Evolutionary conservation across 2,329 filamentous ascomycete genomes (phyloP), one percentile per base, ranked within the genome.

Genomic region (Talaromyces sp.): DNA sequence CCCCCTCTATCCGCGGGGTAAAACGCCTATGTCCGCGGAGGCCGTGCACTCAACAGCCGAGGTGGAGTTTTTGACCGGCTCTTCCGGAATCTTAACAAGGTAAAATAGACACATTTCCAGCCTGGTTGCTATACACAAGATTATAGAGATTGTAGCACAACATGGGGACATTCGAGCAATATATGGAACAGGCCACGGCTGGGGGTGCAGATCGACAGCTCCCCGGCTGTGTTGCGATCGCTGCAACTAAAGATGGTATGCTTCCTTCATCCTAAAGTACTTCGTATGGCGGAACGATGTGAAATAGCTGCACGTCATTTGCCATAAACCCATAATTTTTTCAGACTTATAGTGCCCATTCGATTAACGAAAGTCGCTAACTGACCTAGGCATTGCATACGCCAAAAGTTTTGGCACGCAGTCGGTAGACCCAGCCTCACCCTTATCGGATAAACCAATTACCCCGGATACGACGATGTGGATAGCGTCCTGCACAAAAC

Each of bases 191-290:
- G 49, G 52, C 28, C 7, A 60, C 58, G 19, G 58, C 58, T n/a
- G 9, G 51, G n/a, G 58, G 52, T 4, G 36, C 52, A 1, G 39
- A 60, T 47, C 58, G 27, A 55, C 36, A 49, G 25, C 39, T 60
- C 28, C 51, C 58, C 28, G 52, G 52, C 52, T 53, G 36, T 51
- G 58, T 55, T 55, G 51, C 47, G 27, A 49, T 55, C 7, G 58
- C 42, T 49, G 28, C 52, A 28, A 55, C 55, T 47, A 60, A 60
- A 36, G 28, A 60, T 49, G 58, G 58, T 60, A 25, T 28, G 58
- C n/a, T 47, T 47, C 44, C 22, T 6, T 11, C 8, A 25, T 47
- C 44, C 9, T 25, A n/a, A n/a, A 39, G 9, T 15, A 22, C 22
- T 22, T 2, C 22, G 22, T 22, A 39, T 39, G 17, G 36, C 17